Conservation (phyloP, 352 stramenopile species). For the Globisporangium paddicum region DNA sequence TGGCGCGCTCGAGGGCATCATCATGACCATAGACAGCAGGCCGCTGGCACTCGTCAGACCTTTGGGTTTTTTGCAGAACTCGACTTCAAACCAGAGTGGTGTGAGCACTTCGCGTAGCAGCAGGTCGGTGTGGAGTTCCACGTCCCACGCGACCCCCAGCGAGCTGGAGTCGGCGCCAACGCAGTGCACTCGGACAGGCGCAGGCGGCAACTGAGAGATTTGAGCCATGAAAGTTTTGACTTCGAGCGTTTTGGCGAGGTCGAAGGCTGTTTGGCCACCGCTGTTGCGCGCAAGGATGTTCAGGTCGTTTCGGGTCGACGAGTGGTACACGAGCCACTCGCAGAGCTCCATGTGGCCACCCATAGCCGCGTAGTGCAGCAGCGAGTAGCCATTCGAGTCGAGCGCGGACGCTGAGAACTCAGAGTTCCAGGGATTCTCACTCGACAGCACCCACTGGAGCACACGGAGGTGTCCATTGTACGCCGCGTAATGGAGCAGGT, state of each 20-base stretch:
- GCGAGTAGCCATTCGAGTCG: conserved; percentile 53
- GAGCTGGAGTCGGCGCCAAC: conserved; percentile 48
- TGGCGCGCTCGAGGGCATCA: conserved; percentile 26
- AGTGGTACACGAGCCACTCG: conserved; percentile 52
- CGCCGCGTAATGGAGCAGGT: conserved; percentile 63
- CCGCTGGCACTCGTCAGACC: conserved; percentile 38
- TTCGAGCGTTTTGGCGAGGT: conserved; percentile 35
- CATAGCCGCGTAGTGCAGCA: conserved; percentile 67
- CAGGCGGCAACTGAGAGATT: conserved; percentile 24
- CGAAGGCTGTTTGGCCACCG: conserved; percentile 30
- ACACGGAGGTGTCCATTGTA: conserved; percentile 52
- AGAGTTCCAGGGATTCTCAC: conserved; percentile 17
- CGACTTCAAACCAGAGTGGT: conserved; percentile 47
- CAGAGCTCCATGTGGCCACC: conserved; percentile 48
- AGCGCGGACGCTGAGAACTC: conserved; percentile 31
- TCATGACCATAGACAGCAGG: conserved; percentile 50
- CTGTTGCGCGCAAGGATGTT: conserved; percentile 41
- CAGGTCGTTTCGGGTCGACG: conserved; percentile 29
- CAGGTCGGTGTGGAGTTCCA: conserved; percentile 26
- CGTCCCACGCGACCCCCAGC: conserved; percentile 53
- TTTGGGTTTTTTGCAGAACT: conserved; percentile 54
- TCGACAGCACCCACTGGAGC: conserved; percentile 42
- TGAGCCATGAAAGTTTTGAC: conserved; percentile 42
- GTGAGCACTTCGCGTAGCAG: conserved; percentile 31
- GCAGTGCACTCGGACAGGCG: conserved; percentile 31